phyloP scores from a whole-genome alignment of 306 rosid genomes.

The apple (Malus domestica) region ASM211411v1 NC_041804.1:4522501-4523000 shows the following conservation, averaged over 20 bases:
- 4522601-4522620: not conserved
- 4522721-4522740: conserved; percentile 34
- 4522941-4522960: conserved; percentile 31
- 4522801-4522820: conserved; percentile 36
- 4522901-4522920: conserved; percentile 25
- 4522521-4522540: not conserved
- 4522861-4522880: conserved; percentile 3
- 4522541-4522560: not conserved
- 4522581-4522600: not conserved
- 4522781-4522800: conserved; percentile 38
- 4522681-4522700: conserved; percentile 51
- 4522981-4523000: conserved; percentile 29
- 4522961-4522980: conserved; percentile 43
- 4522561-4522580: not conserved
- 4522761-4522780: conserved; percentile 35
- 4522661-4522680: conserved; percentile 53
- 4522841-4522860: conserved; percentile 15
- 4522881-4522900: conserved; percentile 37
- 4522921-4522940: conserved; percentile 40
- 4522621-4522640: not conserved
- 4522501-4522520: not conserved
- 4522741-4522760: conserved; percentile 36
- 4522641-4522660: conserved; percentile 20
- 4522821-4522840: conserved; percentile 30
- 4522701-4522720: conserved; percentile 32